phyloP scores from a whole-genome alignment of 768 basidiomycete genomes.

The Psilocybe cyanescens region DNA sequence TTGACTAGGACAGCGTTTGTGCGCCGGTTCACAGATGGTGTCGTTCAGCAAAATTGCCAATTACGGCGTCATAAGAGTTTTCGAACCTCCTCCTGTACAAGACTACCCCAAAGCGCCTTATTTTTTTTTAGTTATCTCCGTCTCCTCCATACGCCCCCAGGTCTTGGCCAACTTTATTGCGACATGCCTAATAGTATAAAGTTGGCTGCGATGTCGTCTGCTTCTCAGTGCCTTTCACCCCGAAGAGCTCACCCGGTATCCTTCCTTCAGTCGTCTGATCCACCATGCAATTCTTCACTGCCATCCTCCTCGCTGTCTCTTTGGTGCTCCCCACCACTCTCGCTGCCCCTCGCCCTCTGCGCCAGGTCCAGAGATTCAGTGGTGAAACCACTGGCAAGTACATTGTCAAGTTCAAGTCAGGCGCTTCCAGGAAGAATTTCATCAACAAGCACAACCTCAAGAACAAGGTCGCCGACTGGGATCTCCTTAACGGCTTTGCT shows the following conservation, averaged over 20 bases:
- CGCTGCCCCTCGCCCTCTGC: conserved; percentile 3
- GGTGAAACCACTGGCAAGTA: conserved; percentile 11
- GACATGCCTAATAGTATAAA: background rate
- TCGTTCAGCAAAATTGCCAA: background rate
- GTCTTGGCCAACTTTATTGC: background rate
- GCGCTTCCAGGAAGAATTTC: conserved; percentile 6
- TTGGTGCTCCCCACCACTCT: conserved; percentile 2
- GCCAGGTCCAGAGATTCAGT: conserved; percentile 1
- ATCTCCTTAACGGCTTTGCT: conserved; percentile 28
- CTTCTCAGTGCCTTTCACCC: background rate
- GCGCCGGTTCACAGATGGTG: background rate
- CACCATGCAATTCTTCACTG: conserved; percentile 12
- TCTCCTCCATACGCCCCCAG: background rate
- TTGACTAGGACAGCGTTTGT: background rate
- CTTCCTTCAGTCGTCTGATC: background rate
- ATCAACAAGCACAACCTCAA: conserved; percentile 10
- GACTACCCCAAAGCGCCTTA: background rate
- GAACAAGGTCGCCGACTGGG: conserved; percentile 14
- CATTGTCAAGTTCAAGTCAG: conserved; percentile 28
- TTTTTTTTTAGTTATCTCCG: conserved; percentile 1
- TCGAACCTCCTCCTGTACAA: background rate
- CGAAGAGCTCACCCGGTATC: conserved; percentile 1
- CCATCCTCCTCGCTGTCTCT: conserved; percentile 7
- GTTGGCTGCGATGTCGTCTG: background rate
- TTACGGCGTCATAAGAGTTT: background rate